phyloP scores from a whole-genome alignment of 345 rosid species.

The Rhodamnia rubescens region DNA sequence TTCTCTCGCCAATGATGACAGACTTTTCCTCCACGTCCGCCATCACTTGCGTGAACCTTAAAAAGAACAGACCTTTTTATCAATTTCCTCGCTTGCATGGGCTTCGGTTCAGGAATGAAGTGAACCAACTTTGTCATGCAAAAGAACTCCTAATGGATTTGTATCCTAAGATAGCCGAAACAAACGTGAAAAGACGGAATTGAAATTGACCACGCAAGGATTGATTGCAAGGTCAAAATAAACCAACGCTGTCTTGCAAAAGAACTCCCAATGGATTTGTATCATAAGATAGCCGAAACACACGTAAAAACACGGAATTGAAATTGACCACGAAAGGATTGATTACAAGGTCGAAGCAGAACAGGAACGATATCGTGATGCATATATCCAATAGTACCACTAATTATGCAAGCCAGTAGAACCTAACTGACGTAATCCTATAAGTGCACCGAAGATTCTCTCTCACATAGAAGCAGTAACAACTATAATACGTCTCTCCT shows the following conservation, averaged over 20 bases:
- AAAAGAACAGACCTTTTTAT: neutral
- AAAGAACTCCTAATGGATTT: neutral
- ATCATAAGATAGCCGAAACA: too few relatives aligned
- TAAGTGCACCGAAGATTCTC: neutral
- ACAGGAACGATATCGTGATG: neutral
- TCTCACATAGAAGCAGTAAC: neutral
- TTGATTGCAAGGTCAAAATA: neutral
- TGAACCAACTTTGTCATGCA: neutral
- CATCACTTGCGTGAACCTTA: constrained; percentile 69
- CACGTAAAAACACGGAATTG: too few relatives aligned
- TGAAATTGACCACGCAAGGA: neutral
- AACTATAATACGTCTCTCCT: too few relatives aligned
- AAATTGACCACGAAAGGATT: too few relatives aligned
- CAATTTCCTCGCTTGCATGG: neutral
- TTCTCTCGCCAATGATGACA: constrained; percentile 89
- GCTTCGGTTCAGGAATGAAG: neutral
- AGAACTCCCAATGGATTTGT: neutral
- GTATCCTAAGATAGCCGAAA: neutral
- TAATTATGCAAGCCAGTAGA: neutral
- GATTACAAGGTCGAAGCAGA: too few relatives aligned
- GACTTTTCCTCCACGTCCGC: constrained; percentile 69
- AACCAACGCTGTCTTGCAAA: neutral
- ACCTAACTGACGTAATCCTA: neutral
- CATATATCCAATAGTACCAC: neutral
- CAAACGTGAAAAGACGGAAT: neutral